Evolutionary conservation across 345 rosid species (phyloP), one percentile per base, ranked within the genome.

Genomic region (Psidium friedrichsthalianum): DNA sequence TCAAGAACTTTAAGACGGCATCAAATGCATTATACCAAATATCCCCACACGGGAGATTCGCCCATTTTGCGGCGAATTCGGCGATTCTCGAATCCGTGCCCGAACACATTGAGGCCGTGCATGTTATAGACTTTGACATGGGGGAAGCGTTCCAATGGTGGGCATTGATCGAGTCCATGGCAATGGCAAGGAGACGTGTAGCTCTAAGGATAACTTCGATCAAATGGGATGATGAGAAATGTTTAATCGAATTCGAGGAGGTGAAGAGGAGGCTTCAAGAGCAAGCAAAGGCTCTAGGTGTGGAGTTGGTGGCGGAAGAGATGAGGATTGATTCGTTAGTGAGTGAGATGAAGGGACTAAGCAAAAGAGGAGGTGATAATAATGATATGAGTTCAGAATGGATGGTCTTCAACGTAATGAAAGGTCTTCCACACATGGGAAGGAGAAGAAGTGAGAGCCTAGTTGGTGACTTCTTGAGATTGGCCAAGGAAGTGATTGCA

Each of bases 101-200:
- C 1, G 58, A 74, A 8, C 89, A 88, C 36, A 89, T 85, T 16
- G 88, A 89, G 86, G 84, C 81, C 5, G 36, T 91, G 13, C 92
- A 86, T 82, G 42, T 93, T 49, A 87, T 94, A 40, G 96, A 94
- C 76, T 94, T 90, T 44, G 93, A 92, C 82, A 80, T 92, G 11
- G 89, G 92, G 10, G 91, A 91, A 44, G 93, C 93, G 5, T 27
- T 92, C 83, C 95, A 92, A 40, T 92, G 94, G 95, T 90, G 91
- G 82, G 74, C 91, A 2, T 18, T 92, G 88, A 85, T 94, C 1
- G 92, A 90, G 85, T 88, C 89, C 51, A 59, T 40, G 36, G 24
- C 56, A 51, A 49, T 90, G 61, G 90, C 89, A 53, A 29, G 61
- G 84, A 85, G 59, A 54, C 57, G 58, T 22, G 88, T 74, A 61